Evolutionary conservation across 768 basidiomycete genomes (phyloP).

Genomic region (Tylopilus felleus): DNA sequence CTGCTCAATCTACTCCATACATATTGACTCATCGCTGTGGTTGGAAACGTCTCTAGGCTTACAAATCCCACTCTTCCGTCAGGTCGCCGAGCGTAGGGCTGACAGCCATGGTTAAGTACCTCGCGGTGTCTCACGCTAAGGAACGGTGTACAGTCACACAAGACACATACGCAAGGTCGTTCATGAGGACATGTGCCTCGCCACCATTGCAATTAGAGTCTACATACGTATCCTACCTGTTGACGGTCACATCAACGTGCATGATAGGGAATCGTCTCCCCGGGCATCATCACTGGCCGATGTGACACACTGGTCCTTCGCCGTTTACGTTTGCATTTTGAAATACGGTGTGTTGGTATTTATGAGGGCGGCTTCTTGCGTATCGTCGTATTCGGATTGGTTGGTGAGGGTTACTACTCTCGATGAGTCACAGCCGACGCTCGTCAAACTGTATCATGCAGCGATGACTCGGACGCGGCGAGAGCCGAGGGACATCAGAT

Average conservation of each 20-base stretch:
- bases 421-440: not conserved
- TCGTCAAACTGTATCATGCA: no score
- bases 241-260: not conserved
- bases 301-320: not conserved
- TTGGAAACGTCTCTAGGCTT: no score
- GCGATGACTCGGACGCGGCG: no score
- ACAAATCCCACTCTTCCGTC: no score
- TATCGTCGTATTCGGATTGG: constrained; percentile 8
- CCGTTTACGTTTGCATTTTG: not conserved
- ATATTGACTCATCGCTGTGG: constrained; percentile 18
- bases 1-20: constrained; percentile 28
- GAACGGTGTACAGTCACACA: not conserved
- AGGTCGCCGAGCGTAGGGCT: no score
- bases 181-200: not conserved
- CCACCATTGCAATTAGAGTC: not conserved
- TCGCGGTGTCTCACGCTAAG: not conserved
- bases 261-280: not conserved
- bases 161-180: not conserved
- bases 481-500: no score
- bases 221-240: not conserved
- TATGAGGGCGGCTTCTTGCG: not conserved
- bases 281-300: not conserved
- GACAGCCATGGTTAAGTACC: not conserved
- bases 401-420: not conserved
- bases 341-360: not conserved